A percentile compares a stretch with the other conserved stretches of the same genome.
Conservation (phyloP, 2,329 filamentous ascomycete species). For the Mariannaea sp. region DNA sequence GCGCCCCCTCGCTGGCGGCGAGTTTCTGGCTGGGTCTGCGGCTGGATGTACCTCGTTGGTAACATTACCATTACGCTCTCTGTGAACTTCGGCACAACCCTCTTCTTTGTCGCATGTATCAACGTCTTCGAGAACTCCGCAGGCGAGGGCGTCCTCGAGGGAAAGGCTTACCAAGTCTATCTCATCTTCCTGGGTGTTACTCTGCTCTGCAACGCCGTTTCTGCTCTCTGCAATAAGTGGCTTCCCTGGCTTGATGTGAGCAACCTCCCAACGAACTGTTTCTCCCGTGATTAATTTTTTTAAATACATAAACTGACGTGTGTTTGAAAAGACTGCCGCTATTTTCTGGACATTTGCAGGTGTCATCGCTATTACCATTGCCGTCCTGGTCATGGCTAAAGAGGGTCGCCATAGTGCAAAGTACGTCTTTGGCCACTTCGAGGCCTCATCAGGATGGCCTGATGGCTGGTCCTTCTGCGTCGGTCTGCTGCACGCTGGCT, state of each 20-base stretch:
- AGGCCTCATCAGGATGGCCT: conserved; percentile 70
- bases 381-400: conserved; percentile 68
- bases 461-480: conserved; percentile 75
- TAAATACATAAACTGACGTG: conserved; percentile 18
- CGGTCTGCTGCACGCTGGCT: conserved; percentile 72
- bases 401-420: conserved; percentile 65
- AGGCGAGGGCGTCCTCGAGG: conserved; percentile 51
- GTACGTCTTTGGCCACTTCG: conserved; percentile 72
- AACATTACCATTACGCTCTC: conserved; percentile 83
- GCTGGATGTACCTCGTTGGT: conserved; percentile 77
- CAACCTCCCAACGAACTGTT: background rate
- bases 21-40: conserved; percentile 71
- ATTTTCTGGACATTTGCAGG: conserved; percentile 77
- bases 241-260: conserved; percentile 72
- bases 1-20: conserved; percentile 64
- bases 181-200: conserved; percentile 74
- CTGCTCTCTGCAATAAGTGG: conserved; percentile 68
- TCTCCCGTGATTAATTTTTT: too few relatives aligned
- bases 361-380: conserved; percentile 67
- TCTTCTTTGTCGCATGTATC: conserved; percentile 62
- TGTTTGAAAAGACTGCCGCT: conserved; percentile 65
- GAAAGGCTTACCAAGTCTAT: conserved; percentile 67
- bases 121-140: conserved; percentile 57
- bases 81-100: conserved; percentile 79
- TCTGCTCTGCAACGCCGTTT: conserved; percentile 67